Conservation (phyloP, 2,329 filamentous ascomycete genomes). For the Neonectria coccinea region DNA sequence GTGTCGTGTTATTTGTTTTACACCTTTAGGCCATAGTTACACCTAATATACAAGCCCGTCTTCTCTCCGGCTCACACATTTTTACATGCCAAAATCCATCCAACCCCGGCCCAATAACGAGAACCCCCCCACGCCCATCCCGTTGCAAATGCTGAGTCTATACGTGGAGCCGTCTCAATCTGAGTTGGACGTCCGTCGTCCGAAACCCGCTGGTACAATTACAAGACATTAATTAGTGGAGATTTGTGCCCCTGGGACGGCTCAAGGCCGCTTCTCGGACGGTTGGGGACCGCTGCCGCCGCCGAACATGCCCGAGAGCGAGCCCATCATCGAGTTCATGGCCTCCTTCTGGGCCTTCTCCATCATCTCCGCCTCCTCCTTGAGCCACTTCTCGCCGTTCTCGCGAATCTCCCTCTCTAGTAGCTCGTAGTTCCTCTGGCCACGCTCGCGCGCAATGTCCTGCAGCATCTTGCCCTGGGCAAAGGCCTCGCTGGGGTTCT, state of each 20-base stretch:
- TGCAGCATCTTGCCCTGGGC: constrained; percentile 97
- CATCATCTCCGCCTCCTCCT: constrained; percentile 89
- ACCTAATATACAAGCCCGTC: constrained; percentile 31
- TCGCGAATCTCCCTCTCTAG: constrained; percentile 92
- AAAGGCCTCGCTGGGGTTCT: constrained; percentile 79
- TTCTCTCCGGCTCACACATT: neutral
- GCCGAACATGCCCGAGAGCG: constrained; percentile 61
- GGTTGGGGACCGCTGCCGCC: constrained; percentile 25
- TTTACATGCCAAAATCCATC: constrained; percentile 24
- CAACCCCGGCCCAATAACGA: constrained; percentile 16
- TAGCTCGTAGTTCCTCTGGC: constrained; percentile 88
- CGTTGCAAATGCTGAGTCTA: constrained; percentile 36
- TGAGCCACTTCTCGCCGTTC: constrained; percentile 95
- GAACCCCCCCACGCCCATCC: neutral
- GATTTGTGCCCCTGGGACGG: constrained; percentile 37
- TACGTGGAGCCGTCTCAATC: constrained; percentile 28
- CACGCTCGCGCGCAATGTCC: constrained; percentile 92
- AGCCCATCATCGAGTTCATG: constrained; percentile 91
- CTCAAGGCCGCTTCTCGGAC: constrained; percentile 44
- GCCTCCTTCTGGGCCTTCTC: constrained; percentile 91
- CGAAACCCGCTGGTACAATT: constrained; percentile 36
- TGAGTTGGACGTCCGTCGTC: constrained; percentile 24
- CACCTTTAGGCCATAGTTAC: constrained; percentile 27
- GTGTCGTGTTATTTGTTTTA: constrained; percentile 21
- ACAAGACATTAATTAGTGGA: constrained; percentile 49